Evolutionary conservation across 2,329 filamentous ascomycete genomes (phyloP), one percentile per base, ranked within the genome.

Genomic region (Chaetomium globosum): DNA sequence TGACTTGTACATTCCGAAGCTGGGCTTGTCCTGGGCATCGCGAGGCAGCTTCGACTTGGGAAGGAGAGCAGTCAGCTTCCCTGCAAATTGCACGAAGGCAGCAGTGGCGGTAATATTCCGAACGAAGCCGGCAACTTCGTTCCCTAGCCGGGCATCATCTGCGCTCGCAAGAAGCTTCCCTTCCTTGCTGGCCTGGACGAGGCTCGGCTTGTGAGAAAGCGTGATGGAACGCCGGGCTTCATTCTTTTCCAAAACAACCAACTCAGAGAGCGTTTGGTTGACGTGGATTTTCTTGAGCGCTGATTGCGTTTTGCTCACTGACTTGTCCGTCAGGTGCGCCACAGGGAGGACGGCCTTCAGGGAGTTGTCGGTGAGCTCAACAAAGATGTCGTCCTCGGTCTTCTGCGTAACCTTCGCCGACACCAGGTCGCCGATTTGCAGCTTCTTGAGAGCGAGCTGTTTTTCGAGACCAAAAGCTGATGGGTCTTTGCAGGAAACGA

Each of bases 401-500:
- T 93, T 94, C 74, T 93, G 89, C n/a, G 87, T 87, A 4, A 94
- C 91, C 56, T 87, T 91, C 57, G 89, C 95, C 39, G 87, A 87
- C 12, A 97, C 89, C 51, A 94, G 74, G 61, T 89, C 83, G 43
- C 94, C 93, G 49, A 91, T 80, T 66, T 87, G 83, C 26, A 98
- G 81, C 49, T 86, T 85, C 73, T 90, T 88, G 71, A 96, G 87
- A 1, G 90, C 90, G 65, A 87, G 85, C 73, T 95, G 91, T 73
- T 91, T 90, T 48, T 91, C 88, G 23, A 87, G 73, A 10, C 90
- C 90, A 72, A 95, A 92, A 0, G 87, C 86, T 30, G 88, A 86
- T 9, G 91, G 91, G 71, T 97, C 93, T 77, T 96, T 97, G 83
- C 95, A 99, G 23, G 94, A 96, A 4, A 99, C 91, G 46, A 92